Conservation (phyloP, 495 filamentous ascomycete species). For the Viridothelium virens region DNA sequence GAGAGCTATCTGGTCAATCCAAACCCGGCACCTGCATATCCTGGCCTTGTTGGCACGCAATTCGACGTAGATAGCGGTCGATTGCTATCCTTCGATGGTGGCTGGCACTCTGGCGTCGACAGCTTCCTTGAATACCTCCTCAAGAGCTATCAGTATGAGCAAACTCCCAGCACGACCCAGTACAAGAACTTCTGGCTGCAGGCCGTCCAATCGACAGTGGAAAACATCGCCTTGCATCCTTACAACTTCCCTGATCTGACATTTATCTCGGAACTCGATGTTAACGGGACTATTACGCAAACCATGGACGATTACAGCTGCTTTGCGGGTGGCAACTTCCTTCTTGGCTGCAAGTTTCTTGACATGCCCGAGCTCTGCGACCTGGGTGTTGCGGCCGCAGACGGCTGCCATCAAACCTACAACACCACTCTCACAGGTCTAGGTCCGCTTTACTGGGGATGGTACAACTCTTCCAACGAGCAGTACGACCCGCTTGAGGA, state of each 20-base stretch:
- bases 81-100: constrained; percentile 21
- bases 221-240: constrained; percentile 26
- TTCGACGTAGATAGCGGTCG: constrained; percentile 20
- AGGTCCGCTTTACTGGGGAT: constrained; percentile 26
- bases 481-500: constrained; percentile 16
- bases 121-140: constrained; percentile 36
- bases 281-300: constrained; percentile 22
- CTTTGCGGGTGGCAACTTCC: constrained; percentile 90
- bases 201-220: constrained; percentile 33
- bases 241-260: constrained; percentile 20
- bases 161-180: constrained; percentile 23
- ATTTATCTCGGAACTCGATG: constrained; percentile 24
- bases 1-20: constrained; percentile 25
- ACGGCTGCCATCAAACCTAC: constrained; percentile 26
- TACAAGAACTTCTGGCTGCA: constrained; percentile 36
- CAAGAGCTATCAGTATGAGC: constrained; percentile 33
- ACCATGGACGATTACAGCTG: constrained; percentile 51
- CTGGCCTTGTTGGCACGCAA: constrained; percentile 20
- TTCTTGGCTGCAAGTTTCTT: constrained; percentile 77
- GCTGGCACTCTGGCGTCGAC: constrained; percentile 22
- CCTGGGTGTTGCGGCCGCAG: constrained; percentile 59
- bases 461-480: constrained; percentile 20
- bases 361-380: constrained; percentile 54
- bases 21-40: constrained; percentile 17
- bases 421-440: constrained; percentile 26